Evolutionary conservation across 192 early-diverging fungal species (phyloP).

Genomic region (Entophlyctis luteolus): DNA sequence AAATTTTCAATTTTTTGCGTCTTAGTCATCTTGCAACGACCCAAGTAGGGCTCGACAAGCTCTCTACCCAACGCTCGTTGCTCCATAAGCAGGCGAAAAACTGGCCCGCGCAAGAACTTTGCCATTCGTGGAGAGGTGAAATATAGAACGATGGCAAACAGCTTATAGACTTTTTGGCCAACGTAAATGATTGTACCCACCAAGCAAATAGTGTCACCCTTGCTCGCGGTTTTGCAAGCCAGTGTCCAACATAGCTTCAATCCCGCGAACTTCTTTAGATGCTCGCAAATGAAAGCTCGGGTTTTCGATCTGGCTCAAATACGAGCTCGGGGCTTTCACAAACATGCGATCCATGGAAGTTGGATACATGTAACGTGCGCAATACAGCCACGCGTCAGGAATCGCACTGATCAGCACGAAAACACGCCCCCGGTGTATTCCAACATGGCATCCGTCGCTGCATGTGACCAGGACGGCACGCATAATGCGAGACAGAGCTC

Average conservation of each 20-base stretch:
- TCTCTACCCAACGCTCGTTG: slow-evolving; percentile 36
- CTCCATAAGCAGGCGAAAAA: slow-evolving; percentile 18
- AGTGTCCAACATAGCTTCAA: background rate
- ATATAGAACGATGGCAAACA: slow-evolving; percentile 8
- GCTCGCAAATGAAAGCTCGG: background rate
- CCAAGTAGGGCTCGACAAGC: slow-evolving; percentile 42
- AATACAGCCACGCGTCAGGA: background rate
- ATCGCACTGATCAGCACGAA: background rate
- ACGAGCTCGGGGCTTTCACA: slow-evolving; percentile 19
- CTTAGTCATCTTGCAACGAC: slow-evolving; percentile 26
- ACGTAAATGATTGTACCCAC: slow-evolving; percentile 34
- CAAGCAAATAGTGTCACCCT: slow-evolving; percentile 24
- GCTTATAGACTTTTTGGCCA: slow-evolving; percentile 20
- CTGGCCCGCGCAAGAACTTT: slow-evolving; percentile 31
- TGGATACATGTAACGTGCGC: slow-evolving; percentile 27
- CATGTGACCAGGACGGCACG: background rate
- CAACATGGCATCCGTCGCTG: background rate
- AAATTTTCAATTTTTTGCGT: slow-evolving; percentile 31
- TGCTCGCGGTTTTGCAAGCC: background rate
- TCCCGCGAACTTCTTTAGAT: background rate
- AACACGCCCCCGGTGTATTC: background rate
- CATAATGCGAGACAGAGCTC: background rate
- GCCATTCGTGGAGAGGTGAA: slow-evolving; percentile 31
- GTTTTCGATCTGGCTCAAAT: background rate
- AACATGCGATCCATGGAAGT: slow-evolving; percentile 34